Percentiles rank a stretch among this genome's conserved stretches.
phyloP scores from a whole-genome alignment of 2,329 filamentous ascomycete species.

The Trichoderma polysporum region DNA sequence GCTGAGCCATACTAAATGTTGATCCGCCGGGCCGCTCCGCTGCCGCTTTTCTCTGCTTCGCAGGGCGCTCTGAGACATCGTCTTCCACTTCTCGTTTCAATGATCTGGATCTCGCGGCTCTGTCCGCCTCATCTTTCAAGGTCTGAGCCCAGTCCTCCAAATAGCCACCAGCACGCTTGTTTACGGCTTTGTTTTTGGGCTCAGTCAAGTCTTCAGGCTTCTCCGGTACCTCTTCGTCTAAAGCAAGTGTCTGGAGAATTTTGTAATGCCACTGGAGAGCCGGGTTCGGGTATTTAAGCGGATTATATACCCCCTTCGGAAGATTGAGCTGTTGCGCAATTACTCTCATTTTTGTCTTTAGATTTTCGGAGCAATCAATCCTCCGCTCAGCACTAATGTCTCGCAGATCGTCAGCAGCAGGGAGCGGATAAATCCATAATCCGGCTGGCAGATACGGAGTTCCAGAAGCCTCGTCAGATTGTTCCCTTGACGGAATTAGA shows the following conservation, averaged over 20 bases:
- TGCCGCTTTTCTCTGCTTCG: slow-evolving; percentile 46
- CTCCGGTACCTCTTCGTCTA: slow-evolving; percentile 87
- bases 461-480: slow-evolving; percentile 61
- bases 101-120: slow-evolving; percentile 39
- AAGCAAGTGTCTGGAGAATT: slow-evolving; percentile 84
- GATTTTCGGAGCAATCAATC: slow-evolving; percentile 60
- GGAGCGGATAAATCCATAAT: slow-evolving; percentile 84
- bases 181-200: slow-evolving; percentile 82
- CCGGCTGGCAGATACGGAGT: slow-evolving; percentile 76
- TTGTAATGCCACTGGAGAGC: slow-evolving; percentile 96
- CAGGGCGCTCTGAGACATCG: slow-evolving; percentile 40
- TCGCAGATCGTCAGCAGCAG: slow-evolving; percentile 85
- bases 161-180: slow-evolving; percentile 80
- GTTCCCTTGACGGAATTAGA: slow-evolving; percentile 72
- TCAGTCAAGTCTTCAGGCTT: slow-evolving; percentile 73
- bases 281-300: slow-evolving; percentile 85
- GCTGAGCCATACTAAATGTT: slow-evolving; percentile 45
- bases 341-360: slow-evolving; percentile 79
- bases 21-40: slow-evolving; percentile 36
- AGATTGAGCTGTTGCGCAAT: slow-evolving; percentile 85
- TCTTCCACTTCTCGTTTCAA: slow-evolving; percentile 54
- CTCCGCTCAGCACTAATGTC: slow-evolving; percentile 61
- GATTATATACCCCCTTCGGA: slow-evolving; percentile 81
- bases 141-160: slow-evolving; percentile 73
- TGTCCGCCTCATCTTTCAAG: slow-evolving; percentile 57